A percentile compares a stretch with the other conserved stretches of the same genome.
Evolutionary conservation across 805 yeast species (phyloP).

Genomic region (Metschnikowia orientalis): DNA sequence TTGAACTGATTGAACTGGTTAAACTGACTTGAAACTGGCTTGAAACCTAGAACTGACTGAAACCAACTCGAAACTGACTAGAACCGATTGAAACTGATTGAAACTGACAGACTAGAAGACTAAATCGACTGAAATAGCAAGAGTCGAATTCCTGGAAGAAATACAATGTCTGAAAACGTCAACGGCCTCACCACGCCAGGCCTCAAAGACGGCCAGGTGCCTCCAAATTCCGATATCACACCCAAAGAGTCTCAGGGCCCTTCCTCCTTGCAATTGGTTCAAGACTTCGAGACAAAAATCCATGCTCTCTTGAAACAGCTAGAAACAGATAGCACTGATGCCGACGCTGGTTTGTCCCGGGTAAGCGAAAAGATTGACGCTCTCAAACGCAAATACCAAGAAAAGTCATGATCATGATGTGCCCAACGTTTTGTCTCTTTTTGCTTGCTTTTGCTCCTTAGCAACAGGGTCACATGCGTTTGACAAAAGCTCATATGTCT

Average conservation of each 20-base stretch:
- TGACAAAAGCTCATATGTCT: too few species aligned
- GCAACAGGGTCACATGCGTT: too few species aligned
- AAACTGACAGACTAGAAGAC: too few species aligned
- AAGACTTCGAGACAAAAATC: slow-evolving; percentile 27
- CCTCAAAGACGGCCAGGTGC: slow-evolving; percentile 25
- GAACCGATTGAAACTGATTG: too few species aligned
- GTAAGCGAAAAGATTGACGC: slow-evolving; percentile 20
- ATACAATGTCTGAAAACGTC: slow-evolving; percentile 13
- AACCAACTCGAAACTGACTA: too few species aligned
- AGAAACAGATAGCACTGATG: slow-evolving; percentile 26
- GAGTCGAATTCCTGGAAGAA: not conserved
- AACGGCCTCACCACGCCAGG: slow-evolving; percentile 34
- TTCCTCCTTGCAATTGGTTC: slow-evolving; percentile 32
- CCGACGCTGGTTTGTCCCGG: slow-evolving; percentile 24
- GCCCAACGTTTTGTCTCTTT: too few species aligned
- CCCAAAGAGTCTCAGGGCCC: slow-evolving; percentile 9
- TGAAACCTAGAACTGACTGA: too few species aligned
- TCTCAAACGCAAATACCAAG: slow-evolving; percentile 4
- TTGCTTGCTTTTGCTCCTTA: too few species aligned
- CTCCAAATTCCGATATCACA: slow-evolving; percentile 7
- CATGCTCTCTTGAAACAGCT: slow-evolving; percentile 20
- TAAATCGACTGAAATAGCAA: not conserved
- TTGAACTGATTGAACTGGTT: too few species aligned
- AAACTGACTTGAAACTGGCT: too few species aligned
- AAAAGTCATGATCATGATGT: too few species aligned